Evolutionary conservation across 139 green algal genomes (phyloP), one percentile per base, ranked within the genome.

Genomic region (Chlorella sp.): DNA sequence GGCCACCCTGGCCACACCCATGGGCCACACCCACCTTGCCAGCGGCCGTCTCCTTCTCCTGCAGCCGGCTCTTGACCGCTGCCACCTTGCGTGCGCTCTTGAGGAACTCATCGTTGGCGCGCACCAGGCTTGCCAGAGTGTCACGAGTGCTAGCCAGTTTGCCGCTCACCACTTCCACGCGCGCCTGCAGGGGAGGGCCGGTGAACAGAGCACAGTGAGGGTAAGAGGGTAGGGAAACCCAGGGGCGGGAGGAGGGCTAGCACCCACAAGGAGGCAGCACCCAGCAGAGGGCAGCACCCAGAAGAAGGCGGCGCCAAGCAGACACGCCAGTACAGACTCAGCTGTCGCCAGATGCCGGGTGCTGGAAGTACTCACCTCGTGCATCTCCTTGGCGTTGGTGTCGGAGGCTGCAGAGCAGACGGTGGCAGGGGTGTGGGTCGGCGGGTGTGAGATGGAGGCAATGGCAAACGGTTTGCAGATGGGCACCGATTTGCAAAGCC

Each of bases 41-140:
- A 4, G 42, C 83, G 0, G 53, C 36, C 30, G 83, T 39, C 60
- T 42, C 61, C 30, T 26, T 30, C 3, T 88, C 53, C 48, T 87
- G 82, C 24, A 92, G 76, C 12, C 69, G 64, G 30, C 66, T 39
- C 32, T 90, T 61, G 0, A 48, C 64, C 28, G 30, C 18, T 61
- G 78, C 48, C 34, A 90, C 88, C 87, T 93, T 93, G 39, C 88
- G 57, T 3, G 88, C 88, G 24, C 40, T 84, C 18, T 69, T 26
- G 36, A 48, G 11, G 42, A 83, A 88, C 26, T 88, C 76, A 15
- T 77, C 68, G 21, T 81, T 78, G 34, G 88, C 86, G 0, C 40
- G 37, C 60, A 60, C 79, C 42, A 93, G 86, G 16, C 73, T 60
- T 11, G 24, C 68, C 22, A 89, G 68, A 1, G 87, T 87, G 48